A percentile compares a stretch with the other conserved stretches of the same genome.
Evolutionary conservation across 2,329 filamentous ascomycete species (phyloP).

Genomic region (Raffaelea deltoideospora): DNA sequence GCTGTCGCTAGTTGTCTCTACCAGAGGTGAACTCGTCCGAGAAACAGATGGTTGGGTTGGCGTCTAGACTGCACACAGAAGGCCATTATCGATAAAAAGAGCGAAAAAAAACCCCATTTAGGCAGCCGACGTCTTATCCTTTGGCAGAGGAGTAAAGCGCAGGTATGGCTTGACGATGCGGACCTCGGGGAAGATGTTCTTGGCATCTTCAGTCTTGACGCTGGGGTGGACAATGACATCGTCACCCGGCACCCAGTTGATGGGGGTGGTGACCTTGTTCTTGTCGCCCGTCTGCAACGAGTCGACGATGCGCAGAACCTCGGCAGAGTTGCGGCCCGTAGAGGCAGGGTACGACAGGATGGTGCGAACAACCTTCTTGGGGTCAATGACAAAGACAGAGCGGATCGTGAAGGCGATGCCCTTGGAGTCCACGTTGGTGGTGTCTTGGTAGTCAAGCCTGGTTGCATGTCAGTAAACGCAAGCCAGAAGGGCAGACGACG

Average conservation of each 20-base stretch:
- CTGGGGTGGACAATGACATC: constrained; percentile 84
- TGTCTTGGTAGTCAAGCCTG: constrained; percentile 65
- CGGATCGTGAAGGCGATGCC: constrained; percentile 88
- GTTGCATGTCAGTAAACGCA: too few species aligned
- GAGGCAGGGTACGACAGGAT: constrained; percentile 88
- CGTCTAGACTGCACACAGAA: too few species aligned
- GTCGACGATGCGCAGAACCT: constrained; percentile 67
- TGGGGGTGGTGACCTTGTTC: constrained; percentile 75
- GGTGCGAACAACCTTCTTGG: constrained; percentile 81
- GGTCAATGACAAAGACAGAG: constrained; percentile 89
- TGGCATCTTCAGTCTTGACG: constrained; percentile 72
- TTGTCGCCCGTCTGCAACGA: constrained; percentile 74
- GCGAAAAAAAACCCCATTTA: too few species aligned
- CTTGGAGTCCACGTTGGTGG: constrained; percentile 67
- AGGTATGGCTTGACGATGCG: constrained; percentile 57
- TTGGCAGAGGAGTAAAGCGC: constrained; percentile 53
- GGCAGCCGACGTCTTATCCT: too few species aligned
- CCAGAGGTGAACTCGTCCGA: too few species aligned
- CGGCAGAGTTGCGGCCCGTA: constrained; percentile 68
- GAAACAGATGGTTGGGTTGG: too few species aligned
- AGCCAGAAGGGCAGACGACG: too few species aligned
- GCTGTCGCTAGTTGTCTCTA: too few species aligned
- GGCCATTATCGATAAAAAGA: too few species aligned
- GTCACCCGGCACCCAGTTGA: constrained; percentile 79
- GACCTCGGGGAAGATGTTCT: constrained; percentile 72